Base-by-base conservation (phyloP, 2,329 filamentous ascomycete genomes). In the Sarocladiaceae sp. region DNA sequence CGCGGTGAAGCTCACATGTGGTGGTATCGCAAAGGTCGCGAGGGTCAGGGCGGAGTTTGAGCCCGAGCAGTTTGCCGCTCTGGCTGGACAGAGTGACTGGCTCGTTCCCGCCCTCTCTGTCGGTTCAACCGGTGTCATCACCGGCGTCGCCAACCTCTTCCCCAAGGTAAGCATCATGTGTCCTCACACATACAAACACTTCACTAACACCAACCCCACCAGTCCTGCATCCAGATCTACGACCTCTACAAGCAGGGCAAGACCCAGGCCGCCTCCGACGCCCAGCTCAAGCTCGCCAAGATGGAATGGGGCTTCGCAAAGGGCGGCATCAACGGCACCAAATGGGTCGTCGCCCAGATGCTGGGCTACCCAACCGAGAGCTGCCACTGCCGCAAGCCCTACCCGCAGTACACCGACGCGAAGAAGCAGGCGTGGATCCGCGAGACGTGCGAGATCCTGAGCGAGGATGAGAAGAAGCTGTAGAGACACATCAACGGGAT, bases 81-180 rank as follows among this genome's bases (percentile, higher is more conserved):
- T 80, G 53, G 83, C 82, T 2, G 85, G 85, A 0, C 83, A 88
- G 66, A 80, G 78, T 5, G 85, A 89, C 55, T 89, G 86, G 64
- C 62, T 88, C 19, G 65, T 83, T 29, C 78, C 77, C 3, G 78
- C 76, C 0, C 56, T 84, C 44, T 68, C 71, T 2, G 72, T 74
- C 7, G 79, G 80, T 10, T 74, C 73, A 16, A 72, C 72, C 2
- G 80, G 81, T 9, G 76, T 73, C 47, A 78, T 84, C 49, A 78
- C 79, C 1, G 80, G 79, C 7, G 74, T 83, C 46, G 80, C 70
- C 23, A 83, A 84, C 54, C 59, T 83, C 10, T 80, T 75, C 49
- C 78, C 78, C 12, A 73, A 71, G 60, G 72, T 73, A 1, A 65
- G 76, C 70, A 53, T 53, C n/a, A n/a, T n/a, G n/a, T n/a, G n/a